Percentiles rank a stretch among this genome's conserved stretches.
phyloP scores from a whole-genome alignment of 352 stramenopile genomes.

The Phytopythium oedochilum region DNA sequence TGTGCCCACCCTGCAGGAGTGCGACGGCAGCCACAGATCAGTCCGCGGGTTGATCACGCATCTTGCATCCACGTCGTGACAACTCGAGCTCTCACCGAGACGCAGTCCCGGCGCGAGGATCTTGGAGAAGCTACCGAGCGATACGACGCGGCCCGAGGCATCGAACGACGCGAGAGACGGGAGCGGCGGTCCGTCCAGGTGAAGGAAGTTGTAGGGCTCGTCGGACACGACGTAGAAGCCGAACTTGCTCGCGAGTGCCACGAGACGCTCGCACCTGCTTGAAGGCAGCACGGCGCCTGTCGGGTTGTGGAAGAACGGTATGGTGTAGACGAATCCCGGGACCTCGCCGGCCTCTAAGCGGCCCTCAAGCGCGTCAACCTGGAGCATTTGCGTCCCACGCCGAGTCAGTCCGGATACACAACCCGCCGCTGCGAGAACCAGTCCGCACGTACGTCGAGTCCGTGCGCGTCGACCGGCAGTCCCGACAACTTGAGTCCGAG shows the following conservation, averaged over 20 bases:
- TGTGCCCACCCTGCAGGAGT: slow-evolving; percentile 45
- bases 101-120: slow-evolving; percentile 90
- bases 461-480: slow-evolving; percentile 71
- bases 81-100: slow-evolving; percentile 46
- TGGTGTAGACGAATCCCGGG: slow-evolving; percentile 90
- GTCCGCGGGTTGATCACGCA: no score
- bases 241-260: slow-evolving; percentile 75
- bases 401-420: not conserved
- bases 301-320: slow-evolving; percentile 93
- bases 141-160: slow-evolving; percentile 60
- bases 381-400: not conserved
- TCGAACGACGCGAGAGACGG: slow-evolving; percentile 70
- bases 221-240: slow-evolving; percentile 88
- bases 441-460: slow-evolving; percentile 46
- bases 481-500: slow-evolving; percentile 75
- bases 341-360: slow-evolving; percentile 49
- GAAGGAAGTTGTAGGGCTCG: slow-evolving; percentile 93
- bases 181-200: slow-evolving; percentile 45
- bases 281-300: slow-evolving; percentile 75
- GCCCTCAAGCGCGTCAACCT: slow-evolving; percentile 70
- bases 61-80: no score
- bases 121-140: slow-evolving; percentile 94
- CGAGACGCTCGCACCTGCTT: slow-evolving; percentile 65
- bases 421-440: not conserved
- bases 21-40: not conserved